Percentiles rank a stretch among this genome's conserved stretches.
These are phyloP conservation scores for Kandelia obovata DNA, from an alignment of 345 rosid species.

Conservation along the genomic window DNA sequence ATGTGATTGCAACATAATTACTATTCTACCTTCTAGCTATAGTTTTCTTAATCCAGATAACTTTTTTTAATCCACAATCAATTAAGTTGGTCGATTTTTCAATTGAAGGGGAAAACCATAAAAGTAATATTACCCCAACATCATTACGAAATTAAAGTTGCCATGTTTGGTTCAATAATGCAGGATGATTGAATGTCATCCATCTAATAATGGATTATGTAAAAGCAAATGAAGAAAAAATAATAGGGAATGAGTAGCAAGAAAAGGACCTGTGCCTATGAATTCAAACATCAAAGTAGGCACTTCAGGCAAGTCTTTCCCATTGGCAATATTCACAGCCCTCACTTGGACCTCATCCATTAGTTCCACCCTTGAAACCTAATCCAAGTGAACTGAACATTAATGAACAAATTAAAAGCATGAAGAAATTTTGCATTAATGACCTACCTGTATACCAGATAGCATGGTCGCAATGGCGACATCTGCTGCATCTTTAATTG, in stretches of 20 bases:
- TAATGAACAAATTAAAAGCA: constrained; percentile 16
- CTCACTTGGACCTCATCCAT: constrained; percentile 84
- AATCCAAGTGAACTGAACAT: constrained; percentile 14
- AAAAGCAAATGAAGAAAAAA: neutral
- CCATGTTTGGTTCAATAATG: too few relatives aligned
- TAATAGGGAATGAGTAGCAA: neutral
- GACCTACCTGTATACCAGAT: constrained; percentile 78
- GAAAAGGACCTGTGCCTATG: constrained; percentile 66
- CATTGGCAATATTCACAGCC: constrained; percentile 86
- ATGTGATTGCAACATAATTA: neutral
- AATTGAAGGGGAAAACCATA: neutral
- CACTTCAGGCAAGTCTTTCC: constrained; percentile 65
- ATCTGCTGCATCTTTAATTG: constrained; percentile 93
- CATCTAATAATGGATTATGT: too few relatives aligned
- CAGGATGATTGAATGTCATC: too few relatives aligned
- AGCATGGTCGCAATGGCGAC: constrained; percentile 87
- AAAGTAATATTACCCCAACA: too few relatives aligned
- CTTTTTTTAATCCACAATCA: neutral
- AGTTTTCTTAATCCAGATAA: neutral
- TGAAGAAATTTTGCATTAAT: constrained; percentile 15
- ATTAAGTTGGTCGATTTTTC: neutral
- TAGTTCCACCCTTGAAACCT: constrained; percentile 91
- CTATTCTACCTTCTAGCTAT: neutral
- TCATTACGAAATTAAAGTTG: too few relatives aligned
- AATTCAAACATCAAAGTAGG: constrained; percentile 96